phyloP scores from a whole-genome alignment of 768 basidiomycete species.

The Podaxis sp. region DNA sequence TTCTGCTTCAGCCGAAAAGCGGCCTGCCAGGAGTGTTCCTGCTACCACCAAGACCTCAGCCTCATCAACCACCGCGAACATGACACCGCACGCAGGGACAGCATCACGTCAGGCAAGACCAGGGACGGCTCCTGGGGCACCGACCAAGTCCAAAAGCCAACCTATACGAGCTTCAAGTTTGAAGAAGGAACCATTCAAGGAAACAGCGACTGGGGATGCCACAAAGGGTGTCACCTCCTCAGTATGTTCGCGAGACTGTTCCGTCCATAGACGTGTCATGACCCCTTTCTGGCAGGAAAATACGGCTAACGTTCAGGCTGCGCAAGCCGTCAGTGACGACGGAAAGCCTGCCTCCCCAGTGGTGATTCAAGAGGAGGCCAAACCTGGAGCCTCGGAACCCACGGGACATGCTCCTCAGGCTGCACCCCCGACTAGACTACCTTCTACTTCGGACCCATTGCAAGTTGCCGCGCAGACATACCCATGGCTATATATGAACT shows the following conservation, averaged over 20 bases:
- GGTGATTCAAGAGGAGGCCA: background rate
- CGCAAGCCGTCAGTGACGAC: background rate
- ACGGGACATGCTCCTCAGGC: background rate
- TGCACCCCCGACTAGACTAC: constrained; percentile 17
- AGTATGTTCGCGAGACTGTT: background rate
- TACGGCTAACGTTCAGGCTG: background rate
- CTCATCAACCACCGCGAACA: background rate
- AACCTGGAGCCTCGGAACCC: constrained; percentile 1
- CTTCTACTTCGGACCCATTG: constrained; percentile 35
- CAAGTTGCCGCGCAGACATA: constrained; percentile 52
- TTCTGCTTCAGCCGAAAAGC: constrained; percentile 9
- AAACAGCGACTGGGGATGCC: background rate
- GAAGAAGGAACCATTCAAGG: constrained; percentile 1
- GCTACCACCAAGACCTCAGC: background rate
- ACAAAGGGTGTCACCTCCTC: background rate
- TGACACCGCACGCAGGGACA: background rate
- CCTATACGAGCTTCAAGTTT: background rate
- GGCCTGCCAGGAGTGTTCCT: background rate
- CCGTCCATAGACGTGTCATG: background rate
- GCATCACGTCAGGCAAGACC: background rate
- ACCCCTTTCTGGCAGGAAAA: background rate
- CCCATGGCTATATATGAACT: constrained; percentile 61
- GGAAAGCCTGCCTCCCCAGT: background rate
- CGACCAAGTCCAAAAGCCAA: background rate
- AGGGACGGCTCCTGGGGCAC: background rate